These are phyloP conservation scores for Thraustochytrium striatum DNA, from an alignment of 352 stramenopile genomes.

Conservation along the genomic window DNA sequence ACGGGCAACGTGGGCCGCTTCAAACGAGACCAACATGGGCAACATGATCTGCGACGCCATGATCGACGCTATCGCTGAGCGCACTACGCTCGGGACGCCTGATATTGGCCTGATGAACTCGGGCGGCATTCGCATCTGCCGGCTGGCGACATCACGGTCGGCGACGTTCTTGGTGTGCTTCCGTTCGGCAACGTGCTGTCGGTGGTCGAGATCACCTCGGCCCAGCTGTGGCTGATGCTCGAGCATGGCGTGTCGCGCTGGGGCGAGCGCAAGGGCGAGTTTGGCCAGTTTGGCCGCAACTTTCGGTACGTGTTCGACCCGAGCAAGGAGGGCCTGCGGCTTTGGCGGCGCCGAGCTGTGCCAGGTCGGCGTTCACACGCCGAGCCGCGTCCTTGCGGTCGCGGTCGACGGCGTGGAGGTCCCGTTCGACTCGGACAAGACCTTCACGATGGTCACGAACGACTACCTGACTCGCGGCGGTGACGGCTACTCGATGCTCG, in stretches of 20 bases:
- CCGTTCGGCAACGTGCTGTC: conserved; percentile 43
- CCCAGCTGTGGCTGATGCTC: background rate
- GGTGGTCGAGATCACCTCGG: conserved; percentile 24
- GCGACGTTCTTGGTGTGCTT: conserved; percentile 22
- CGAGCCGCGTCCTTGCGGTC: background rate
- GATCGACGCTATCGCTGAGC: background rate
- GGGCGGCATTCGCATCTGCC: conserved; percentile 14
- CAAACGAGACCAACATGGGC: conserved; percentile 31
- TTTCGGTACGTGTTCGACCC: background rate
- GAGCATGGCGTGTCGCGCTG: conserved; percentile 23
- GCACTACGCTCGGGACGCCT: too few species aligned
- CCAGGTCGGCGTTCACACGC: background rate
- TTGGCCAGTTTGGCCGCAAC: conserved; percentile 24
- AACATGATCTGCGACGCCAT: conserved; percentile 45
- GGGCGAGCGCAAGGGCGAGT: conserved; percentile 15
- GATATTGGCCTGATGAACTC: conserved; percentile 29
- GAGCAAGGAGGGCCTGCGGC: background rate
- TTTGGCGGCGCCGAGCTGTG: background rate
- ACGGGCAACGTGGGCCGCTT: background rate
- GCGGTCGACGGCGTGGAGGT: background rate
- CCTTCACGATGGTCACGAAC: conserved; percentile 38
- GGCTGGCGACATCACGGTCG: conserved; percentile 32
- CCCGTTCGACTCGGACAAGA: background rate
- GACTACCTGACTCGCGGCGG: conserved; percentile 20
- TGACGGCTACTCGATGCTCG: conserved; percentile 30